Percentiles rank a stretch among this genome's conserved stretches.
Evolutionary conservation across 768 basidiomycete genomes (phyloP).

Genomic region (Lactarius hengduanensis): DNA sequence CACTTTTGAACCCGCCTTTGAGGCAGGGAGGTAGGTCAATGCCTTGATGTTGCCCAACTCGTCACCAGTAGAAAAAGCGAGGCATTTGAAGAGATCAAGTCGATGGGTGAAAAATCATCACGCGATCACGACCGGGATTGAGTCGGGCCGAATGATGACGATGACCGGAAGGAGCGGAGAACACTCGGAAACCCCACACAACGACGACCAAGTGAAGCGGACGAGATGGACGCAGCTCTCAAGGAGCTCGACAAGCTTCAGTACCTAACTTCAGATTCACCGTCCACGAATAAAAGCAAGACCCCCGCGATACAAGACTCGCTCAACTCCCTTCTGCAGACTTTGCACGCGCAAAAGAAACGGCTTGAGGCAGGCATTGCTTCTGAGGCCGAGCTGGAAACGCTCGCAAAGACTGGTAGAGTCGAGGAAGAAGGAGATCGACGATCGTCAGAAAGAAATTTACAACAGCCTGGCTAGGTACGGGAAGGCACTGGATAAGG

Average conservation of each 20-base stretch:
- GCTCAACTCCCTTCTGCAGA: slow-evolving; percentile 60
- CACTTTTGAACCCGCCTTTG: slow-evolving; percentile 37
- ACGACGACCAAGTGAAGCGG: not conserved
- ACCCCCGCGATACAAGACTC: slow-evolving; percentile 54
- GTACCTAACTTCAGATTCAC: slow-evolving; percentile 47
- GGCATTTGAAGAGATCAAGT: slow-evolving; percentile 44
- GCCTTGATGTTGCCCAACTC: slow-evolving; percentile 75
- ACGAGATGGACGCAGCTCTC: slow-evolving; percentile 65
- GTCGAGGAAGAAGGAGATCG: slow-evolving; percentile 75
- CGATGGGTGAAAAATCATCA: not conserved
- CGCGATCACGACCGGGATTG: not conserved
- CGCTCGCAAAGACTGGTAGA: slow-evolving; percentile 62
- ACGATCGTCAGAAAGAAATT: slow-evolving; percentile 86
- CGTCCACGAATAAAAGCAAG: slow-evolving; percentile 48
- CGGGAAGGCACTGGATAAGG: slow-evolving; percentile 92
- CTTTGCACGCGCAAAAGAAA: slow-evolving; percentile 56
- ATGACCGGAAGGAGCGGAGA: not conserved
- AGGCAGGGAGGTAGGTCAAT: slow-evolving; percentile 42
- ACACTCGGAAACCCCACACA: not conserved
- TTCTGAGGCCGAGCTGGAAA: slow-evolving; percentile 48
- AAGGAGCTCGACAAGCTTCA: slow-evolving; percentile 82
- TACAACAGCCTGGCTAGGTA: slow-evolving; percentile 73
- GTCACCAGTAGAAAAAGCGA: slow-evolving; percentile 72
- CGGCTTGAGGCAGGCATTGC: slow-evolving; percentile 48
- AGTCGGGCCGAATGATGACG: not conserved